These are phyloP conservation scores for Pleurotus tuber-regium DNA, from an alignment of 768 basidiomycete genomes.

Conservation along the genomic window DNA sequence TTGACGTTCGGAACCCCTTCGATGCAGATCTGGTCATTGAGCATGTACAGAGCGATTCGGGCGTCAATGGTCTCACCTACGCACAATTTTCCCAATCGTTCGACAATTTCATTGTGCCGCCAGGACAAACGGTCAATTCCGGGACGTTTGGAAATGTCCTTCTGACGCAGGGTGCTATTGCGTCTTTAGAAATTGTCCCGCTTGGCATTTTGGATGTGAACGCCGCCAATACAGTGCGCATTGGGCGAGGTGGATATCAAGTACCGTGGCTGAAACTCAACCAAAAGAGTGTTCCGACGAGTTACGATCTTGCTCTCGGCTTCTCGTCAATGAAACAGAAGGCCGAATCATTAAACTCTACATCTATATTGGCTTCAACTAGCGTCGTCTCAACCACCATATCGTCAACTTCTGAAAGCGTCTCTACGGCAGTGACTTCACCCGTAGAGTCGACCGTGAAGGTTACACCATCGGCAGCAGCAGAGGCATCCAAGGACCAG, in stretches of 20 bases:
- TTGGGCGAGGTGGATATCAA: conserved; percentile 55
- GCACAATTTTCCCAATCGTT: conserved; percentile 60
- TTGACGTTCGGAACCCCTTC: conserved; percentile 62
- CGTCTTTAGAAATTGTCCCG: conserved; percentile 56
- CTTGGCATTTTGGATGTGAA: conserved; percentile 52
- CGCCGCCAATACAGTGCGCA: conserved; percentile 42
- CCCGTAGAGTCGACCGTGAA: background rate
- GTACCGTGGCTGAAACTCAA: conserved; percentile 64
- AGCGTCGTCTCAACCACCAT: conserved; percentile 7
- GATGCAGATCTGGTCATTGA: conserved; percentile 55
- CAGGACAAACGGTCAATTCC: conserved; percentile 58
- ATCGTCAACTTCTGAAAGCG: conserved; percentile 5
- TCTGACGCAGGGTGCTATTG: conserved; percentile 55
- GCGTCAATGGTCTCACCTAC: conserved; percentile 49
- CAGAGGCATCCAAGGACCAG: background rate
- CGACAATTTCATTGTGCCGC: conserved; percentile 51
- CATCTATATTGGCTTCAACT: conserved; percentile 8
- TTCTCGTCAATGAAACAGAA: conserved; percentile 18
- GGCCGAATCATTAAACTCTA: conserved; percentile 18
- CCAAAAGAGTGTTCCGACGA: conserved; percentile 51
- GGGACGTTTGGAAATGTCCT: conserved; percentile 57
- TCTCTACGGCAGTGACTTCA: background rate
- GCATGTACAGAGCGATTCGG: conserved; percentile 54
- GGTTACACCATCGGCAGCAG: background rate
- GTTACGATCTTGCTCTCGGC: conserved; percentile 36